Evolutionary conservation across 2,329 filamentous ascomycete genomes (phyloP).

Genomic region (Zymoseptoria crescenta): DNA sequence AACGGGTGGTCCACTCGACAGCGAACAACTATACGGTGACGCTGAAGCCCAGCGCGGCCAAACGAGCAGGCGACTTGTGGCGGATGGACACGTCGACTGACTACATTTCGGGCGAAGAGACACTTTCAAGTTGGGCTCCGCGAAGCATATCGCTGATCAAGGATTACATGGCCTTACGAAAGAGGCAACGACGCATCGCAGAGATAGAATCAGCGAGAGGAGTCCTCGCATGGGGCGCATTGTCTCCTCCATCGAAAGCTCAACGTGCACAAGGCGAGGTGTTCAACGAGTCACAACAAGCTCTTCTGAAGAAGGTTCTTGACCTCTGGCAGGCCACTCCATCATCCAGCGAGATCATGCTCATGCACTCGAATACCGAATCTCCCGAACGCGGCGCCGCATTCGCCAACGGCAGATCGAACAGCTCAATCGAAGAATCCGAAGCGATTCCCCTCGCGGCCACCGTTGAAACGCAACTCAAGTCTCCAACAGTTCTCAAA

Average conservation of each 20-base stretch:
- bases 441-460: conserved; percentile 62
- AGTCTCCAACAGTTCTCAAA: conserved; percentile 67
- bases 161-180: conserved; percentile 71
- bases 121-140: conserved; percentile 75
- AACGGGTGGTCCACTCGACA: conserved; percentile 78
- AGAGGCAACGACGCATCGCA: conserved; percentile 63
- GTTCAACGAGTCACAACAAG: conserved; percentile 29
- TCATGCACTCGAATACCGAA: conserved; percentile 49
- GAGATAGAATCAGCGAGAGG: conserved; percentile 73
- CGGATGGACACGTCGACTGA: conserved; percentile 90
- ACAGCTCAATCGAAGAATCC: conserved; percentile 24
- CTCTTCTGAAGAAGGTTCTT: conserved; percentile 47
- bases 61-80: conserved; percentile 88
- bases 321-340: conserved; percentile 53
- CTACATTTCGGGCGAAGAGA: conserved; percentile 93
- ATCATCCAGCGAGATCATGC: conserved; percentile 38
- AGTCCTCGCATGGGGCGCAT: conserved; percentile 39
- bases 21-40: conserved; percentile 79
- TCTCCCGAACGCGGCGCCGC: conserved; percentile 58
- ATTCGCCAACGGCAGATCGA: conserved; percentile 26
- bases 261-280: conserved; percentile 11
- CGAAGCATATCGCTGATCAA: conserved; percentile 84
- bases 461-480: conserved; percentile 67
- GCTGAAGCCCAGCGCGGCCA: conserved; percentile 81
- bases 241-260: conserved; percentile 40